Percentiles rank a stretch among this genome's conserved stretches.
phyloP scores from a whole-genome alignment of 2,329 filamentous ascomycete genomes.

The Apiospora pterosperma region DNA sequence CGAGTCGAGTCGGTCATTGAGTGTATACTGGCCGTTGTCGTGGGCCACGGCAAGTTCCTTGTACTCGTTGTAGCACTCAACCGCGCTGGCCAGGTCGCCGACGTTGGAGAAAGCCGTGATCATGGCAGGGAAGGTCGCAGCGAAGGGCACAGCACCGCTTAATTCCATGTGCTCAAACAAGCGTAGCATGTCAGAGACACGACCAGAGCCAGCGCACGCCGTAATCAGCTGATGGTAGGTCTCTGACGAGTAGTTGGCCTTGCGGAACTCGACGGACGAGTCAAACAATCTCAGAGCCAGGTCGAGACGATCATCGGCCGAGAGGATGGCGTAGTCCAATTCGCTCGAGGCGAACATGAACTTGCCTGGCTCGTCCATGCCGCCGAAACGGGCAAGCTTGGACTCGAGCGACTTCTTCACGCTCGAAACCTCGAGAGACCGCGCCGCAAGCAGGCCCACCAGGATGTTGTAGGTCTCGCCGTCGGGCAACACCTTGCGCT shows the following conservation, averaged over 20 bases:
- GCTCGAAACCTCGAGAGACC: slow-evolving; percentile 73
- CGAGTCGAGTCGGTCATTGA: slow-evolving; percentile 72
- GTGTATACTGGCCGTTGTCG: slow-evolving; percentile 67
- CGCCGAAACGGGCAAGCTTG: slow-evolving; percentile 74
- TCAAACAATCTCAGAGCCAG: slow-evolving; percentile 85
- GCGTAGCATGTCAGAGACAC: slow-evolving; percentile 82
- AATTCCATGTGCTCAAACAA: slow-evolving; percentile 91
- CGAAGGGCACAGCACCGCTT: slow-evolving; percentile 68
- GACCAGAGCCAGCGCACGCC: slow-evolving; percentile 79
- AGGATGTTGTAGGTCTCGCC: slow-evolving; percentile 84
- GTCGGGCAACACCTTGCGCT: slow-evolving; percentile 77
- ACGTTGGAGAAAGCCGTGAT: slow-evolving; percentile 85
- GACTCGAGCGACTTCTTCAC: slow-evolving; percentile 73
- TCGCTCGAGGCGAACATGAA: slow-evolving; percentile 82
- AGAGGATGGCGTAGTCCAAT: slow-evolving; percentile 79
- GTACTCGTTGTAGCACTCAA: slow-evolving; percentile 96
- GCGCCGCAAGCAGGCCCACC: slow-evolving; percentile 75
- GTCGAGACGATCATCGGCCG: slow-evolving; percentile 82
- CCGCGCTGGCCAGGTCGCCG: slow-evolving; percentile 80
- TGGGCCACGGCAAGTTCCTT: slow-evolving; percentile 81
- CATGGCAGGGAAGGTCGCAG: slow-evolving; percentile 86
- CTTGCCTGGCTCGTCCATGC: slow-evolving; percentile 64
- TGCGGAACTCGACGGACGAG: slow-evolving; percentile 62
- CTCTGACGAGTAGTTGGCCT: slow-evolving; percentile 69
- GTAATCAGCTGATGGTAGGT: slow-evolving; percentile 84